A percentile compares a stretch with the other conserved stretches of the same genome.
Conservation (phyloP, 2,329 filamentous ascomycete species). For the Achaetomium macrosporum region DNA sequence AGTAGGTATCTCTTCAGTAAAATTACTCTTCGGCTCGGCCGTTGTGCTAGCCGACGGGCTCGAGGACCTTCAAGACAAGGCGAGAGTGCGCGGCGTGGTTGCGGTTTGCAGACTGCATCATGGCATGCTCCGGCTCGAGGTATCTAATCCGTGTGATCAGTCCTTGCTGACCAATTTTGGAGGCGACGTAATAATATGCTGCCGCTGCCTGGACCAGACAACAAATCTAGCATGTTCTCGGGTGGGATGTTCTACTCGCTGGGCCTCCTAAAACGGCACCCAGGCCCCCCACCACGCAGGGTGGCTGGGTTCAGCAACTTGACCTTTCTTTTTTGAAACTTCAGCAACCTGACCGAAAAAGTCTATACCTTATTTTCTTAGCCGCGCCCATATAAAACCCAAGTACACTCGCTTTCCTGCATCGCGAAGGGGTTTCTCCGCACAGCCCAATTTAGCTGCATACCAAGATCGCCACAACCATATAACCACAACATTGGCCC, state of each 20-base stretch:
- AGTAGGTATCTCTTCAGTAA: not conserved
- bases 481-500: no score
- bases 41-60: not conserved
- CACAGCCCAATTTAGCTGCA: no score
- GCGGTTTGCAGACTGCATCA: not conserved
- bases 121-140: not conserved
- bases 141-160: not conserved
- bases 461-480: no score
- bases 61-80: not conserved
- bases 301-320: no score
- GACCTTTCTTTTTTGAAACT: no score
- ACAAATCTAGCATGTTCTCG: not conserved
- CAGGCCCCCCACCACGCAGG: no score
- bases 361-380: no score
- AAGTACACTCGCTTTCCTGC: no score
- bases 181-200: conserved; percentile 1
- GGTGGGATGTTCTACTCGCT: conserved; percentile 2
- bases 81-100: not conserved
- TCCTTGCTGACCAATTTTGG: conserved; percentile 5
- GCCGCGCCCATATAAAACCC: no score
- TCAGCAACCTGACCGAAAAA: no score
- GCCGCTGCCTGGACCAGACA: conserved; percentile 11
- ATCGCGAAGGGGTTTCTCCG: no score
- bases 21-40: not conserved
- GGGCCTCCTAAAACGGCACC: no score